Base-by-base conservation (phyloP, 169 alveolate species). In the Perkinsus marinus region DNA sequence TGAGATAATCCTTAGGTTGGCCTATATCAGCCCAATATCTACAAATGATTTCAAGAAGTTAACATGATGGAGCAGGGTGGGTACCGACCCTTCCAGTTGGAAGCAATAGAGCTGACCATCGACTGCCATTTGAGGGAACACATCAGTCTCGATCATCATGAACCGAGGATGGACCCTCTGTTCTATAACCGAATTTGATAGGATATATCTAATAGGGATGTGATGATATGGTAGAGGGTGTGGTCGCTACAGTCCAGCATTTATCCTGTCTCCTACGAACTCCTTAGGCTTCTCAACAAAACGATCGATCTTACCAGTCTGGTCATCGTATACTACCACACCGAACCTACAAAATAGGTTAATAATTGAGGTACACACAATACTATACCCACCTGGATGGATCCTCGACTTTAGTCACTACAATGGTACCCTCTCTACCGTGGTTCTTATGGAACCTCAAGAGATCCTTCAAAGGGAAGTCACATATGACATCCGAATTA, bases 401-500 rank as follows among this genome's bases (percentile, higher is more conserved):
- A 92, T 99, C 99, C 92, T 97, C 97, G 9, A 98, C 89, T 68
- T 16, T 90, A n/a, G 92, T 79, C 89, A 91, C 93, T 3, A 92
- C 94, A 91, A 97, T 95, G 13, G 99, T 97, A 30, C 97, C 98
- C 93, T 96, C 99, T 57, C 96, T 96, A 38, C 96, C 96, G 79
- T 96, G 98, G 90, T 94, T 91, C 90, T 96, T 96, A 93, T 99
- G 99, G 91, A 98, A 97, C 37, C 95, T 95, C 38, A 98, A 91
- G 97, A 99, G 93, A 89, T 98, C 98, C 92, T 94, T 91, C n/a
- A 99, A 96, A 38, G 99, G 99, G 92, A 97, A 99, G 91, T 98
- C 96, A 92, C 99, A 98, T 38, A 98, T 98, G 37, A 99, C 96
- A 92, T 99, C 99, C 91, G 98, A 96, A 95, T 99, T 99, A 91